Conservation (phyloP, 495 filamentous ascomycete genomes). For the Penicillium turbatum region DNA sequence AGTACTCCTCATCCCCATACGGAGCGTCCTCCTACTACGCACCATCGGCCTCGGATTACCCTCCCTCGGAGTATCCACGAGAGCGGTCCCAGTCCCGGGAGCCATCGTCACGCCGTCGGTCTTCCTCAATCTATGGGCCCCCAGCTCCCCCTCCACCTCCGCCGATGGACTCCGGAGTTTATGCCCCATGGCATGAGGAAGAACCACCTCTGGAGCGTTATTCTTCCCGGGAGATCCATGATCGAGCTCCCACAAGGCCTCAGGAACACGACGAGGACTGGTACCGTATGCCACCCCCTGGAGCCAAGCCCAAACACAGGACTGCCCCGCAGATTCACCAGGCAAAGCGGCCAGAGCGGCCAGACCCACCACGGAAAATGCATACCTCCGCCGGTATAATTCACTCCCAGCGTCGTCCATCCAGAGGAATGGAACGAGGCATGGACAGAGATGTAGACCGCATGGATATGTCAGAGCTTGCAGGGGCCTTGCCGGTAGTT, state of each 20-base stretch:
- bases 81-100: conserved; percentile 37
- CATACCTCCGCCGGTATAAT: conserved; percentile 10
- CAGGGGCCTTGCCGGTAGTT: conserved; percentile 26
- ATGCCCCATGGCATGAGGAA: conserved; percentile 28
- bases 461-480: conserved; percentile 34
- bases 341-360: conserved; percentile 18
- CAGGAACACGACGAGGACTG: conserved; percentile 41
- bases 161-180: conserved; percentile 25
- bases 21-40: conserved; percentile 23
- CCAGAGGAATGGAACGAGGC: conserved; percentile 13
- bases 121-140: conserved; percentile 30
- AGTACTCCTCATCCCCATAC: conserved; percentile 32
- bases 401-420: conserved; percentile 30
- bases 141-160: conserved; percentile 18
- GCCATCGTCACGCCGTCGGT: conserved; percentile 28
- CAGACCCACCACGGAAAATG: conserved; percentile 16
- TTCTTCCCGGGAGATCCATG: conserved; percentile 26
- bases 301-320: conserved; percentile 27
- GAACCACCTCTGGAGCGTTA: conserved; percentile 20
- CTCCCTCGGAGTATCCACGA: conserved; percentile 21
- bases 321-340: conserved; percentile 36
- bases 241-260: conserved; percentile 9
- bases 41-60: conserved; percentile 25
- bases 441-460: conserved; percentile 5
- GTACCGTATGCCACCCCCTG: conserved; percentile 41